Percentiles rank a stretch among this genome's conserved stretches.
These are phyloP conservation scores for Crucibulum laeve DNA, from an alignment of 768 basidiomycete species.

Conservation along the genomic window DNA sequence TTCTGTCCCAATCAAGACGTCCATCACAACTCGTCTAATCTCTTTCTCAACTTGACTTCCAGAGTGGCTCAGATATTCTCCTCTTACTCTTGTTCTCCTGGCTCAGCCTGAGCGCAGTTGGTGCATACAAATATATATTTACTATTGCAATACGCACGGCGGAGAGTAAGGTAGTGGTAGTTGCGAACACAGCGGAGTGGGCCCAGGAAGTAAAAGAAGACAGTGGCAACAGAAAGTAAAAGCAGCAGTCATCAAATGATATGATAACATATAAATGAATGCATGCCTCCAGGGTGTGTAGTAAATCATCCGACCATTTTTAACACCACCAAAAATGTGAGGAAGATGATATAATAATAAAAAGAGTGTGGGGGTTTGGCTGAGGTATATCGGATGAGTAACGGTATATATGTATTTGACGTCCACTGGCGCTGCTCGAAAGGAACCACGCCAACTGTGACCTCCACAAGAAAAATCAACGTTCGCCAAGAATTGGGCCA, in stretches of 20 bases:
- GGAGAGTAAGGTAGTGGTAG: background rate
- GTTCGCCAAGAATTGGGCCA: conserved; percentile 3
- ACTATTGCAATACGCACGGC: background rate
- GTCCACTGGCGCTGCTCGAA: background rate
- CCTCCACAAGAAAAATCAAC: background rate
- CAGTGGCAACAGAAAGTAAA: conserved; percentile 3
- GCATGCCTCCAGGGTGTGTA: conserved; percentile 14
- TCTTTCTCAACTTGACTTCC: conserved; percentile 4
- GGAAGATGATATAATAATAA: conserved; percentile 7
- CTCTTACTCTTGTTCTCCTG: background rate
- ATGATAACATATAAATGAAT: conserved; percentile 7
- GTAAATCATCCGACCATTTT: conserved; percentile 4
- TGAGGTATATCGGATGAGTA: conserved; percentile 13
- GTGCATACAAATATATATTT: background rate
- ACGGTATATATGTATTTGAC: conserved; percentile 17
- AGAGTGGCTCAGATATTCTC: too few species aligned
- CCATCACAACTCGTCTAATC: conserved; percentile 8
- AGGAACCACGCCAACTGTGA: background rate
- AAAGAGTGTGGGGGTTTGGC: conserved; percentile 17
- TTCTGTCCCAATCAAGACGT: conserved; percentile 4
- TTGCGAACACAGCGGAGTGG: conserved; percentile 6
- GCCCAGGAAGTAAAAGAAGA: conserved; percentile 9
- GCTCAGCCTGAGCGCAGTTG: background rate
- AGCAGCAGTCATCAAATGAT: conserved; percentile 4
- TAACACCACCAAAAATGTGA: conserved; percentile 4